Base-by-base conservation (phyloP, 2,329 filamentous ascomycete genomes). In the Colletotrichum lindemuthianum region DNA sequence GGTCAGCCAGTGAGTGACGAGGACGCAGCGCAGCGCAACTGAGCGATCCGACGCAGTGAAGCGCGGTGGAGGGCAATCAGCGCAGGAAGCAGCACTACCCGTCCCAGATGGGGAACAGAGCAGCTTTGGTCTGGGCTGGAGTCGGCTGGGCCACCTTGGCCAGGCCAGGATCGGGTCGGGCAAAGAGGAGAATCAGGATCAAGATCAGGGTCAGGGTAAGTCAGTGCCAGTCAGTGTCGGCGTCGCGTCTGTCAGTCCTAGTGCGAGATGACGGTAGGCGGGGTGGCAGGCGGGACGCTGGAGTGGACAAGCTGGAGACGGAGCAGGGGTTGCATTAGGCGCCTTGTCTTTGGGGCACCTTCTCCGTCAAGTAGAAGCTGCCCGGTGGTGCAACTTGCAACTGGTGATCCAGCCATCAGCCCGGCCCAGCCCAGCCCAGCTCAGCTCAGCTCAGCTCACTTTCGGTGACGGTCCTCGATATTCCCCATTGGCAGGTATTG, bases 121-220 rank as follows among this genome's bases (percentile, higher is more conserved):
- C 59, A 63, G 33, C 45, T 52, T 52, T 55, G 51, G 33, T 47
- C 60, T 60, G 56, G 56, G 50, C 33, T 59, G 43, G 45, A 44
- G 15, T 45, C 56, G 60, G 57, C 50, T 65, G 60, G 58, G 57
- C 61, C 57, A 56, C 57, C 58, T 65, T 59, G 60, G 45, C 54
- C 60, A 51, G 60, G 45, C 54, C 60, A 51, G 49, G 54, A 43
- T 49, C 54, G n/a, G 34, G 47, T 24, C 60, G 36, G 39, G 24
- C 24, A 24, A 24, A 24, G 24, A 24, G 24, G 24, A 24, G 24
- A 24, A 5, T 24, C 24, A 24, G 24, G 24, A 24, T 24, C 24
- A 24, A 24, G 24, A 33, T 47, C 55, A 63, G 59, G 41, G 36
- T 32, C 59, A 49, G 51, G 45, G 59, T 44, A 60, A 24, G 24